phyloP scores from a whole-genome alignment of 805 yeast species.

The Starmerella powellii region DNA sequence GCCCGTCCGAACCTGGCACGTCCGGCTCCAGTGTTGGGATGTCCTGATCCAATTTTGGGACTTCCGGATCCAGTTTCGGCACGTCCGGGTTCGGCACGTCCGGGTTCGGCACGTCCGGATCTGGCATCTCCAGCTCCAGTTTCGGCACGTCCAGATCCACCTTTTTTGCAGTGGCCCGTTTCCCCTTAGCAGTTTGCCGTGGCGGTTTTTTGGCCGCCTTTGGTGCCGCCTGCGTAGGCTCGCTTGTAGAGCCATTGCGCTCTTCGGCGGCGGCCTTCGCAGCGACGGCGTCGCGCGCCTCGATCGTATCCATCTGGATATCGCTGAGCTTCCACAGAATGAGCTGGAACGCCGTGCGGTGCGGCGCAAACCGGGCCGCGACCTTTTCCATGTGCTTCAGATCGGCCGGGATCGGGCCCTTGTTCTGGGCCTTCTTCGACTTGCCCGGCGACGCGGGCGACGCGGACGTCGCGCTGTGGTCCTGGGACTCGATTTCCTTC shows the following conservation, averaged over 20 bases:
- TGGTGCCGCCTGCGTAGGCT: too few species aligned
- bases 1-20: too few species aligned
- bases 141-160: too few species aligned
- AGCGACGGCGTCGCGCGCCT: conserved; percentile 12
- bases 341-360: conserved; percentile 54
- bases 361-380: conserved; percentile 53
- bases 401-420: conserved; percentile 25
- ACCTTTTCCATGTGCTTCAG: conserved; percentile 48
- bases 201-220: too few species aligned
- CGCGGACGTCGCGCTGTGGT: conserved; percentile 19
- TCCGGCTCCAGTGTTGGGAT: too few species aligned
- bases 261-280: neutral
- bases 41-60: too few species aligned
- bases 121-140: too few species aligned
- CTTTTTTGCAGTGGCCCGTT: too few species aligned
- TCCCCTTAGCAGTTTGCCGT: too few species aligned
- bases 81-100: too few species aligned
- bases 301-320: conserved; percentile 36
- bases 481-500: conserved; percentile 27
- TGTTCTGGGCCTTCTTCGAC: conserved; percentile 30
- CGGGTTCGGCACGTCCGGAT: too few species aligned
- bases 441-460: conserved; percentile 26
- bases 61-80: too few species aligned
- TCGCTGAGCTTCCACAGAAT: conserved; percentile 60
- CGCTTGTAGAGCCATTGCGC: neutral